Evolutionary conservation across 2,329 filamentous ascomycete species (phyloP).

Genomic region (Botryotinia convoluta): DNA sequence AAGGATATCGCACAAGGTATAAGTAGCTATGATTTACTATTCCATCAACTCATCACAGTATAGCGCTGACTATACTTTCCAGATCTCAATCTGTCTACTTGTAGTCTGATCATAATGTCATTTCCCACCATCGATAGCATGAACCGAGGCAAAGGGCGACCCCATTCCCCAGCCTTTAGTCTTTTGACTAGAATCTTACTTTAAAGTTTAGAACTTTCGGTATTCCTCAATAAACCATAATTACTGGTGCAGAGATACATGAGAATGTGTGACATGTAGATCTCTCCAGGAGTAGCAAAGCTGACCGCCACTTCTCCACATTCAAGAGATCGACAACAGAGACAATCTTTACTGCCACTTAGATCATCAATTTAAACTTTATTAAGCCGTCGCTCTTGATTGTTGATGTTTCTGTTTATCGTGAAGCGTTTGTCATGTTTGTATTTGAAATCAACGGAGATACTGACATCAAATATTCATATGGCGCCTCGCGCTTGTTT

Average conservation of each 20-base stretch:
- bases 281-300: neutral
- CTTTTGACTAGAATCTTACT: neutral
- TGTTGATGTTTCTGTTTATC: neutral
- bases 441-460: conserved; percentile 8
- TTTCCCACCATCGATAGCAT: neutral
- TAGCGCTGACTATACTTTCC: neutral
- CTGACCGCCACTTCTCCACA: neutral
- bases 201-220: neutral
- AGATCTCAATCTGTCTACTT: neutral
- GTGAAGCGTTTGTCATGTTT: neutral
- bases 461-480: neutral
- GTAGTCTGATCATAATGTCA: neutral
- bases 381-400: too few species aligned
- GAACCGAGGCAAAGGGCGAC: neutral
- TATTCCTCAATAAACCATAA: neutral
- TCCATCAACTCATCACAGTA: neutral
- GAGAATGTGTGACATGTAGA: neutral
- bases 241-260: too few species aligned
- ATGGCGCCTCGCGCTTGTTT: neutral
- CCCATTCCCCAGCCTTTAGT: neutral
- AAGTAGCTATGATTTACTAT: neutral
- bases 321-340: neutral
- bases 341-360: neutral
- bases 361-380: neutral
- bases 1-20: neutral